Evolutionary conservation across 495 filamentous ascomycete genomes (phyloP), one percentile per base, ranked within the genome.

Genomic region (Jackrogersella minutella): DNA sequence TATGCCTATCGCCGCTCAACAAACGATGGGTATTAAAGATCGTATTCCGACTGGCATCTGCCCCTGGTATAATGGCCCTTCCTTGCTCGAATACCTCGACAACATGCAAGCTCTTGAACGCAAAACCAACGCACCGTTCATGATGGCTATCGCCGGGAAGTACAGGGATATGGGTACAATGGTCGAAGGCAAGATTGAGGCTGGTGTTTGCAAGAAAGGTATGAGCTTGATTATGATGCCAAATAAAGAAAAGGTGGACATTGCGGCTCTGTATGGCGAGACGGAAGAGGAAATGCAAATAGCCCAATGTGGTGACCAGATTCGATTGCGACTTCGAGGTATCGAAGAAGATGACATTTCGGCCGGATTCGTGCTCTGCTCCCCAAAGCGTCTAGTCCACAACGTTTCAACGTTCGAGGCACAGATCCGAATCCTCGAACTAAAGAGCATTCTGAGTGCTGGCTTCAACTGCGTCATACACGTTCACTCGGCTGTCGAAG

Each of bases 131-230:
- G 95, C 95, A 9, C 95, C 95, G 10, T 98, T 99, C 84, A 97
- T 98, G 96, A 97, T 98, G 95, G 91, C 96, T 5, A 85, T 99
- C 70, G 90, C 89, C 50, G 91, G 90, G 74, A 99, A 98, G 77
- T 98, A 98, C 81, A 87, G 89, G 69, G 94, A 98, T 77, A 91
- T 99, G 90, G 95, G 95, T 72, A 98, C 95, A 65, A 93, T 98
- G 83, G 86, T 96, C 16, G 96, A 99, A 79, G 95, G 95, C 54
- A 97, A 97, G 80, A 91, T 99, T 69, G 96, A 99, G 78, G 88
- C 93, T 10, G 95, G 95, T 70, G 88, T 93, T 24, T 80, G 96
- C 80, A 93, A 91, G 83, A 98, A 97, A 82, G 91, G 88, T 47
- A 84, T 84, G 74, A 88, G 69, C 58, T 86, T 96, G 65, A 75